Base-by-base conservation (phyloP, 805 yeast genomes). In the Cyberlindnera mississippiensis region DNA sequence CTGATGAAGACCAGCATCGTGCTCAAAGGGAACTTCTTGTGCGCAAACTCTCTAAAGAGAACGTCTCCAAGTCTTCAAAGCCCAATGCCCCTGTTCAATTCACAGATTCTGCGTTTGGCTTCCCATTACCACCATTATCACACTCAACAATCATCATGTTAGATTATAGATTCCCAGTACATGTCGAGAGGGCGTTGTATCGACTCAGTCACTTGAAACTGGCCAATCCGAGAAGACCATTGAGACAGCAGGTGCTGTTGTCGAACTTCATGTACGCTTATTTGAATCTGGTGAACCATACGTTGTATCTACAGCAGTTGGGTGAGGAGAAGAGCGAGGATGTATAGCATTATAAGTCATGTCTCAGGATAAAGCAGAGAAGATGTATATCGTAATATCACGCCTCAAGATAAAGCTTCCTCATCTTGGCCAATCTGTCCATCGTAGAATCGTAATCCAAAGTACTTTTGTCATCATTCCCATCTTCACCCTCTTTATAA, bases 191-290 rank as follows among this genome's bases (percentile, higher is more conserved):
- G 31, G 99, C 99, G 0, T 85, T 93, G 38, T 93, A 93, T 63
- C 70, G 99, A 42, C 70, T 93, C 42, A 85, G 96, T 40, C 99
- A 93, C 63, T 68, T 93, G 60, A 93, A 93, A 62, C 71, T 93
- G 50, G 96, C 98, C 19, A 95, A 93, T 62, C 91, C 98, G 1
- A 85, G 88, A 58, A 71, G 98, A 45, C 93, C 95, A 22, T 67
- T 93, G 48, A 73, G 89, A 29, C 97, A 93, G 61, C 99, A 93
- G 61, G 99, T 93, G 2, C 62, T 93, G 37, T 66, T 93, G 49
- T 87, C 96, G 45, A 93, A 93, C 61, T 93, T 93, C 75, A 93
- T 93, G 99, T 93, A 93, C 60, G 91, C 97, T 0, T 93, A 93
- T 63, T 73, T 93, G 69, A 91, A 93, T 59, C 70, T 93, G 63